Base-by-base conservation (phyloP, 108 stramenopile genomes). In the Ochromonas danica region DNA sequence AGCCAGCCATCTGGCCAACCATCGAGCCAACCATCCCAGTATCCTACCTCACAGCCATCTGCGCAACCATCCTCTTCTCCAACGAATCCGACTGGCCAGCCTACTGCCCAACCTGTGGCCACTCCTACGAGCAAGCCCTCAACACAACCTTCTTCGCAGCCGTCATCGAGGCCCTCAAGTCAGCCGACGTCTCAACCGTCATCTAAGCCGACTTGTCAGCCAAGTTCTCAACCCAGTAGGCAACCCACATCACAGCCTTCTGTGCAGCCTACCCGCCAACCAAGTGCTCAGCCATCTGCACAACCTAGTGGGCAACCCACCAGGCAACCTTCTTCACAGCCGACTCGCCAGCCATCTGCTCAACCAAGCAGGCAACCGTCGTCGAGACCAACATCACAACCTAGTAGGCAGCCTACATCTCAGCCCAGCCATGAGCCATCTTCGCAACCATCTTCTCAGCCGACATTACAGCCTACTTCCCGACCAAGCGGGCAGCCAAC, bases 241-340 rank as follows among this genome's bases (percentile, higher is more conserved):
- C 45, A 51, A 36, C 72, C 72, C 22, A 41, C 72, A 30, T 57
- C 72, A 27, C 72, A 75, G 38, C 72, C 72, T 36, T 41, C 27
- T 17, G 6, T 6, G 6, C 45, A 42, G 36, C 72, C 72, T 14
- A 41, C 72, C 14, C 3, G 10, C 10, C 72, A 75, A 27, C 72
- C 72, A 30, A 75, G 14, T 10, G 25, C 17, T 75, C 40, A 39
- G 17, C 72, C 72, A 28, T 75, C 72, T 30, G 10, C 14, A 6
- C 40, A 27, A 10, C 72, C 72, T 6, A 35, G 14, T 14, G 36
- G 31, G 6, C 72, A 75, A 60, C 72, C 72, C 6, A 42, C 72
- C n/a, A n/a, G 45, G 14, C 6, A 51, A 6, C 45, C 45, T 51
- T 51, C 45, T 22, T 22, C 6, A 51, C 45, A 14, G 6, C 45